Evolutionary conservation across 768 basidiomycete genomes (phyloP).

Genomic region (Mycena maculata): DNA sequence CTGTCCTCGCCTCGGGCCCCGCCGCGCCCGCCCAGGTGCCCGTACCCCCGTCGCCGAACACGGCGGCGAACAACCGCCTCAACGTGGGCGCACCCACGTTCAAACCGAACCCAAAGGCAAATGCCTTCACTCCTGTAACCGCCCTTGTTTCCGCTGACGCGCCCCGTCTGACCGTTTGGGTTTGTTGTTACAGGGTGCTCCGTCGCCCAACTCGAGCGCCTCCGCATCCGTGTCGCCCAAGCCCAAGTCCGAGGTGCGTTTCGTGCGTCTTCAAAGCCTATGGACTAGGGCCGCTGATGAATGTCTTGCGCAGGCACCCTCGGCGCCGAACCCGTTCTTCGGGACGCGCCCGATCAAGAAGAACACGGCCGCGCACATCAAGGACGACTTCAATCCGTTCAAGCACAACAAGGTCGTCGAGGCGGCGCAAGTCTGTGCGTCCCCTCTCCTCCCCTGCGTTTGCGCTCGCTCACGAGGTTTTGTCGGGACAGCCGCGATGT

Average conservation of each 20-base stretch:
- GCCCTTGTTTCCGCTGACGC: constrained; percentile 37
- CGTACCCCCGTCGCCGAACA: constrained; percentile 62
- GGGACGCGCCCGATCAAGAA: constrained; percentile 83
- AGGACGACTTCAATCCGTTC: constrained; percentile 98
- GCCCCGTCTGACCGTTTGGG: constrained; percentile 25
- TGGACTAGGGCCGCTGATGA: too few species aligned
- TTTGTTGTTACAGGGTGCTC: constrained; percentile 50
- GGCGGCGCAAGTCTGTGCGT: constrained; percentile 79
- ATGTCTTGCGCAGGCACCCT: constrained; percentile 46
- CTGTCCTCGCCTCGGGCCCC: constrained; percentile 42
- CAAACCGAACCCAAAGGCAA: constrained; percentile 87
- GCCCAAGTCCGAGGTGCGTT: constrained; percentile 68
- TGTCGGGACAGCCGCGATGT: constrained; percentile 67
- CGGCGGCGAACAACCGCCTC: constrained; percentile 64
- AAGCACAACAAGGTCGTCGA: constrained; percentile 86
- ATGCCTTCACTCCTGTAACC: constrained; percentile 76
- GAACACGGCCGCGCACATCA: constrained; percentile 80
- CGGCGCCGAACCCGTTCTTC: constrained; percentile 89
- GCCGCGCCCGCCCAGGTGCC: constrained; percentile 11
- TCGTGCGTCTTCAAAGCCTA: too few species aligned
- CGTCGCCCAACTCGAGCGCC: constrained; percentile 58
- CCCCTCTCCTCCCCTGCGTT: not conserved
- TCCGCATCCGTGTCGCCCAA: constrained; percentile 72
- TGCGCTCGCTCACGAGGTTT: not conserved
- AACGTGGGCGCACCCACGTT: constrained; percentile 94